Evolutionary conservation across 768 basidiomycete species (phyloP).

Genomic region (Cyathus striatus): DNA sequence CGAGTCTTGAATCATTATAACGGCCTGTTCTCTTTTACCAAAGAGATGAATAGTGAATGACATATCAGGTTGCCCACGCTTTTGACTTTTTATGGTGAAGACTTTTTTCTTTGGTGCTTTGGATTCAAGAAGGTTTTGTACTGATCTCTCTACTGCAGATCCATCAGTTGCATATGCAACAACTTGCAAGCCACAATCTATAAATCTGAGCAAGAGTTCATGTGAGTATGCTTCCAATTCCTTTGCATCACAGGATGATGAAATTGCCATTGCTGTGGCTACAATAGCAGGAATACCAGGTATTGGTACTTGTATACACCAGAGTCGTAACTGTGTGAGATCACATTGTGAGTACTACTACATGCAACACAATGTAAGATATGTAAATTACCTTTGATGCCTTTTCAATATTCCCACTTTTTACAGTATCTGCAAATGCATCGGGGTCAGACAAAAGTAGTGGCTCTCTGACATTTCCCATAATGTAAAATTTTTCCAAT

Average conservation of each 20-base stretch:
- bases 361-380: not conserved
- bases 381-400: slow-evolving; percentile 15
- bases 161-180: slow-evolving; percentile 31
- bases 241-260: slow-evolving; percentile 9
- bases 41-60: slow-evolving; percentile 7
- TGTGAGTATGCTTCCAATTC: slow-evolving; percentile 7
- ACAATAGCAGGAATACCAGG: slow-evolving; percentile 24
- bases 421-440: slow-evolving; percentile 7
- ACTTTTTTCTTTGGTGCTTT: slow-evolving; percentile 1
- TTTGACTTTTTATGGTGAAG: slow-evolving; percentile 3
- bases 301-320: too few species aligned
- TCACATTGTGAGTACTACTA: not conserved
- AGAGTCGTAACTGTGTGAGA: slow-evolving; percentile 18
- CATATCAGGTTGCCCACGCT: not conserved
- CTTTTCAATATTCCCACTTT: slow-evolving; percentile 4
- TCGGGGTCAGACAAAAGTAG: slow-evolving; percentile 18
- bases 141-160: slow-evolving; percentile 22
- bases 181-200: slow-evolving; percentile 15
- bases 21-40: slow-evolving; percentile 4
- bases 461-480: slow-evolving; percentile 19
- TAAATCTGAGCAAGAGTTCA: slow-evolving; percentile 17
- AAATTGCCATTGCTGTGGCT: slow-evolving; percentile 20
- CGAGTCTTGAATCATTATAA: slow-evolving; percentile 20
- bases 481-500: slow-evolving; percentile 12
- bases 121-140: slow-evolving; percentile 12